These are phyloP conservation scores for Fusarium sp. DNA, from an alignment of 2,329 filamentous ascomycete genomes.

Conservation along the genomic window DNA sequence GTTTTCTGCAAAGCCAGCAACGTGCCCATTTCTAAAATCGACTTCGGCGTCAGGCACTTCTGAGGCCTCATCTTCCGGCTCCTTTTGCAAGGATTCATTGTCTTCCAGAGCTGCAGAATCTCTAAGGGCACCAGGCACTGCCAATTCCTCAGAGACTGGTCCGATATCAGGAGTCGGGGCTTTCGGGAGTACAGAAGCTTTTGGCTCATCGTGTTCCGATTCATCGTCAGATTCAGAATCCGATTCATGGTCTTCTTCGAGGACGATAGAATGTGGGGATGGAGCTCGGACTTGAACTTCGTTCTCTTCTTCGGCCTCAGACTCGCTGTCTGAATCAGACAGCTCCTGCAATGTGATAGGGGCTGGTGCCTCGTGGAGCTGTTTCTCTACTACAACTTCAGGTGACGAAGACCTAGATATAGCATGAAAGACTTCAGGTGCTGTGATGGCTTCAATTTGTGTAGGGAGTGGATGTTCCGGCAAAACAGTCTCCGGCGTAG, in stretches of 20 bases:
- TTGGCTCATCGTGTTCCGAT: neutral
- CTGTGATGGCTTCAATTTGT: neutral
- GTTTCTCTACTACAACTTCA: constrained; percentile 1
- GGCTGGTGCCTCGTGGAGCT: neutral
- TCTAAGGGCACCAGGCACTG: neutral
- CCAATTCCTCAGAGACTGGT: neutral
- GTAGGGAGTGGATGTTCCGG: neutral
- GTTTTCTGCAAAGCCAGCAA: neutral
- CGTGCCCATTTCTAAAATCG: neutral
- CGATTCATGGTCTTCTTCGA: neutral
- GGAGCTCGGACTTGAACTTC: neutral
- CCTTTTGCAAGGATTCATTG: neutral
- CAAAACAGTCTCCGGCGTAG: neutral
- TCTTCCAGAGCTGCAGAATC: neutral
- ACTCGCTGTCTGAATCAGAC: constrained; percentile 20
- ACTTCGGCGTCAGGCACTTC: neutral
- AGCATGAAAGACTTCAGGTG: neutral
- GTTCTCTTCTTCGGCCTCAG: constrained; percentile 4
- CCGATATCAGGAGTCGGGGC: neutral
- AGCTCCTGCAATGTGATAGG: neutral
- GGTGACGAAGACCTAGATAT: neutral
- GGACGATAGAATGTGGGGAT: neutral
- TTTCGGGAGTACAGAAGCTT: neutral
- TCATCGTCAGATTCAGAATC: constrained; percentile 5
- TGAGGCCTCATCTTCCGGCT: neutral